phyloP scores from a whole-genome alignment of 305 asterid genomes.

The Rubia occidens region DNA sequence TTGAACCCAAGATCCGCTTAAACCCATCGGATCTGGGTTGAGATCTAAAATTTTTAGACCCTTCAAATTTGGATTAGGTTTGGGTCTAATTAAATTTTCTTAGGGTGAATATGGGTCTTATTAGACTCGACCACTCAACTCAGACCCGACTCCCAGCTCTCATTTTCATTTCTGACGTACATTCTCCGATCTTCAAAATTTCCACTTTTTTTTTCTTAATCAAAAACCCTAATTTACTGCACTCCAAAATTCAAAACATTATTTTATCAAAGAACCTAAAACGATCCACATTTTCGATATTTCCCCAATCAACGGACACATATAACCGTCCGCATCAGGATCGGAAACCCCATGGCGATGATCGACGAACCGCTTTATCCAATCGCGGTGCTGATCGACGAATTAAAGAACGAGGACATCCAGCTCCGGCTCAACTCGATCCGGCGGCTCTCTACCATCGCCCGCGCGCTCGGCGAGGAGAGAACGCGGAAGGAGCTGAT shows the following conservation, averaged over 20 bases:
- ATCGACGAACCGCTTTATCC: constrained; percentile 36
- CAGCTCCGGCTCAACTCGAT: constrained; percentile 18
- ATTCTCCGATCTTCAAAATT: background rate
- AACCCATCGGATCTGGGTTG: no score
- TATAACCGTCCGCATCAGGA: background rate
- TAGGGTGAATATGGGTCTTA: no score
- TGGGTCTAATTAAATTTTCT: no score
- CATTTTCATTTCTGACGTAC: background rate
- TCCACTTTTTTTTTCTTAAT: background rate
- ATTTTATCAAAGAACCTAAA: no score
- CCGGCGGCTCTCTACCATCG: no score
- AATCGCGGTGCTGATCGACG: constrained; percentile 32
- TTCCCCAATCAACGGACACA: background rate
- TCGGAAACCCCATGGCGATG: constrained; percentile 20
- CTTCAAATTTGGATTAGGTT: no score
- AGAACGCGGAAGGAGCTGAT: no score
- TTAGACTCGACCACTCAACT: no score
- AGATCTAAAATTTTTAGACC: no score
- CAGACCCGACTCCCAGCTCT: no score
- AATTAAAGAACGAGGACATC: background rate
- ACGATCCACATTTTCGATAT: background rate
- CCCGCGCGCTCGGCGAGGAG: no score
- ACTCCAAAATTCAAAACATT: background rate
- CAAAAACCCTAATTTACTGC: constrained; percentile 8
- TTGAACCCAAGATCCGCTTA: no score